phyloP scores from a whole-genome alignment of 768 basidiomycete species.

The Lactarius hengduanensis region DNA sequence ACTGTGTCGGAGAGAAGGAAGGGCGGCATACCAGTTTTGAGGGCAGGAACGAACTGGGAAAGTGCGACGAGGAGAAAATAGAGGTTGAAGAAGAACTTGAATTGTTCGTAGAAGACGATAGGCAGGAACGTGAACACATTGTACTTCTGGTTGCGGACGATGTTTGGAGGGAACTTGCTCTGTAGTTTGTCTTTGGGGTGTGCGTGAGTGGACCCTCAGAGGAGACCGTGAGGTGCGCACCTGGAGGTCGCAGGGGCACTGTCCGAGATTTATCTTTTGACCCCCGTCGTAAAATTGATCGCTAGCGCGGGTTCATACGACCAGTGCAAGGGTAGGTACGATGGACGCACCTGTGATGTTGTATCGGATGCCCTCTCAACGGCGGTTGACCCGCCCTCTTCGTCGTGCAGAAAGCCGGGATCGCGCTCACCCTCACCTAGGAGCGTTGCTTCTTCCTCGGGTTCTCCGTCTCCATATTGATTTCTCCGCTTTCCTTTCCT shows the following conservation, averaged over 20 bases:
- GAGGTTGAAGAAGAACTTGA: conserved; percentile 99
- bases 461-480: conserved; percentile 21
- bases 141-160: conserved; percentile 97
- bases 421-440: conserved; percentile 34
- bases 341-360: conserved; percentile 32
- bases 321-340: background rate
- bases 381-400: conserved; percentile 34
- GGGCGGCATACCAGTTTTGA: conserved; percentile 77
- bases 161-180: conserved; percentile 77
- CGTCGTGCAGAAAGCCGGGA: conserved; percentile 41
- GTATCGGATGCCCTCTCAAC: conserved; percentile 21
- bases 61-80: conserved; percentile 97
- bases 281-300: conserved; percentile 33
- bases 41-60: conserved; percentile 91
- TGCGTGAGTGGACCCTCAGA: background rate
- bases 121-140: conserved; percentile 96
- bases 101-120: conserved; percentile 96
- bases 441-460: conserved; percentile 25
- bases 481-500: conserved; percentile 24
- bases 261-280: conserved; percentile 72
- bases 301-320: conserved; percentile 31
- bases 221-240: conserved; percentile 36
- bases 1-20: background rate
- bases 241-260: conserved; percentile 75
- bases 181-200: conserved; percentile 63